These are phyloP conservation scores for Lactarius quietus DNA, from an alignment of 768 basidiomycete genomes.

Conservation along the genomic window DNA sequence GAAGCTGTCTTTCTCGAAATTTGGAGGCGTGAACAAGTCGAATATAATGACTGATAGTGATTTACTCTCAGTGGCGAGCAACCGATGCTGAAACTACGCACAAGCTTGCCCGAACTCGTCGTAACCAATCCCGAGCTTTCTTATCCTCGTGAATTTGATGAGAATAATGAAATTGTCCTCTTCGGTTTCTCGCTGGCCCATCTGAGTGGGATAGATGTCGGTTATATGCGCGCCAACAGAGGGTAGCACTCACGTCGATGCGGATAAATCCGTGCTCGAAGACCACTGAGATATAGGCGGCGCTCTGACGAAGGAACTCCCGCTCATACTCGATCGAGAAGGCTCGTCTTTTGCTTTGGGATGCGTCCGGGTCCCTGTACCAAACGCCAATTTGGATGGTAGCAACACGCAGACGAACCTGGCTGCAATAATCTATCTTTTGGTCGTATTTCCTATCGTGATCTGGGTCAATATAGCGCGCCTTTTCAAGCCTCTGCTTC, in stretches of 20 bases:
- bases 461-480: slow-evolving; percentile 34
- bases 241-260: slow-evolving; percentile 45
- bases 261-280: slow-evolving; percentile 67
- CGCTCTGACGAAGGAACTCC: slow-evolving; percentile 42
- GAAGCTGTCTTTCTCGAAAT: slow-evolving; percentile 57
- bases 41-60: slow-evolving; percentile 17
- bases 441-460: slow-evolving; percentile 29
- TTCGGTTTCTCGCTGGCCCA: slow-evolving; percentile 21
- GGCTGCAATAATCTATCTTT: slow-evolving; percentile 37
- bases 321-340: slow-evolving; percentile 74
- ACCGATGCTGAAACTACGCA: background rate
- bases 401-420: slow-evolving; percentile 49
- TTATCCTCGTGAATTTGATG: slow-evolving; percentile 20
- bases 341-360: slow-evolving; percentile 26
- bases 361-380: slow-evolving; percentile 35
- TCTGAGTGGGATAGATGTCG: background rate
- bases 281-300: slow-evolving; percentile 56
- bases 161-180: slow-evolving; percentile 8
- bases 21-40: slow-evolving; percentile 44
- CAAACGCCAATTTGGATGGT: slow-evolving; percentile 66
- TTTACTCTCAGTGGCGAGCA: background rate
- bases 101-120: slow-evolving; percentile 16
- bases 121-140: slow-evolving; percentile 22
- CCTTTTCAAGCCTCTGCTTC: slow-evolving; percentile 32
- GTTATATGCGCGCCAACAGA: background rate